Base-by-base conservation (phyloP, 2,329 filamentous ascomycete genomes). In the Talaromyces sp. region DNA sequence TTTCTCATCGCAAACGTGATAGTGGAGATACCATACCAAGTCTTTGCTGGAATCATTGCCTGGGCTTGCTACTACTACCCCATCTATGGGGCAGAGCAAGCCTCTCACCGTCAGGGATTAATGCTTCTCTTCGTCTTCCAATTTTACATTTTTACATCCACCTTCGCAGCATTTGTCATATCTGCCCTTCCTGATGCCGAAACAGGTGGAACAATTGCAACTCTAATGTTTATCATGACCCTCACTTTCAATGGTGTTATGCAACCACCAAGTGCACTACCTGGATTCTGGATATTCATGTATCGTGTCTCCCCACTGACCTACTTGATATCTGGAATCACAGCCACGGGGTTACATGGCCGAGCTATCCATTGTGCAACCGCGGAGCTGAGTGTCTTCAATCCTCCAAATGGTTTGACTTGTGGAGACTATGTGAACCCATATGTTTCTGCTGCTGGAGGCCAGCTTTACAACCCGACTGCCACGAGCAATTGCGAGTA, bases 11-110 rank as follows among this genome's bases (percentile, higher is more conserved):
- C 87, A 52, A 89, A 92, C 70, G 88, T 96, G 58, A 75, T 91
- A 27, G 90, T 93, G 54, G 92, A 96, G 70, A 76, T 96, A 2
- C 90, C 91, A 0, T 96, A 89, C 86, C 91, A 95, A 68, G 82
- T 86, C 0, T 73, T 94, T 39, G 61, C 89, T 80, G 83, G 85
- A 3, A 80, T 86, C n/a, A 75, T 95, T 59, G 87, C 92, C 77
- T 96, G 80, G 78, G 80, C 90, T 65, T 86, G 81, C 70, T 93
- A 89, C 84, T 96, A 96, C 78, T 96, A 92, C 69, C 90, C 91
- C 1, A 83, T 95, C 2, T 74, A 79, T 14, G 77, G 78, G 1
- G 84, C 84, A 3, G 81, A 81, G 55, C 77, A 85, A 57, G 82
- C 87, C 1, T 68, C 81, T 4, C 84, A 90, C 64, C 88, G 90